Evolutionary conservation across 495 filamentous ascomycete genomes (phyloP).

Genomic region (Penicillium verhagenii): DNA sequence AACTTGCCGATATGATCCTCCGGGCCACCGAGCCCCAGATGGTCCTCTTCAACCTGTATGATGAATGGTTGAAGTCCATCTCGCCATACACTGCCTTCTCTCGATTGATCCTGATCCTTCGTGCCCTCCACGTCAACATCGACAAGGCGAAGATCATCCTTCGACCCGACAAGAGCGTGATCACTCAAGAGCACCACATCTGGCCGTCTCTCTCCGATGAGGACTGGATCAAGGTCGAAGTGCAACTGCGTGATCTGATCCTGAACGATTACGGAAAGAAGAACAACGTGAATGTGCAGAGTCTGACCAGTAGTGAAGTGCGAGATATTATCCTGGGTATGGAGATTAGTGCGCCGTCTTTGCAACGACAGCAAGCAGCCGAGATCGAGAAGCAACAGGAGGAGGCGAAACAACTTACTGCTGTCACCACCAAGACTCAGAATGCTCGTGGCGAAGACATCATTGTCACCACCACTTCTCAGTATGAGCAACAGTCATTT

Average conservation of each 20-base stretch:
- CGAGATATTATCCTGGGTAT: slow-evolving; percentile 99
- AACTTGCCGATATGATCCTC: slow-evolving; percentile 98
- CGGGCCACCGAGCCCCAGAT: slow-evolving; percentile 98
- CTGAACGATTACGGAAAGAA: slow-evolving; percentile 99
- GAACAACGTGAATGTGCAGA: slow-evolving; percentile 98
- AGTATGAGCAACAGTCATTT: slow-evolving; percentile 96
- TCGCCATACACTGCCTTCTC: slow-evolving; percentile 99
- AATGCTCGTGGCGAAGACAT: slow-evolving; percentile 98
- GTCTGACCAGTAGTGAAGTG: slow-evolving; percentile 93
- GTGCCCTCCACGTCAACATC: slow-evolving; percentile 94
- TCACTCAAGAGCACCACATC: slow-evolving; percentile 98
- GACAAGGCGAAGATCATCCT: slow-evolving; percentile 98
- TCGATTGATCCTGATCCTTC: slow-evolving; percentile 88
- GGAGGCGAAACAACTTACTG: slow-evolving; percentile 93
- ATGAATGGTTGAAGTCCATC: slow-evolving; percentile 98
- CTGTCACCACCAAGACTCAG: slow-evolving; percentile 96
- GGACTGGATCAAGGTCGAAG: slow-evolving; percentile 99
- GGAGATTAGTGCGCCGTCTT: slow-evolving; percentile 97
- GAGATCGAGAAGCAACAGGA: slow-evolving; percentile 99
- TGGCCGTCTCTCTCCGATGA: slow-evolving; percentile 95
- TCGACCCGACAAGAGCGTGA: slow-evolving; percentile 96
- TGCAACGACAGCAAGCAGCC: slow-evolving; percentile 98
- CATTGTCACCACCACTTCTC: slow-evolving; percentile 94
- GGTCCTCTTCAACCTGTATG: slow-evolving; percentile 99
- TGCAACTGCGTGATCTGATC: slow-evolving; percentile 91